These are phyloP conservation scores for Lasiosphaeria miniovina DNA, from an alignment of 495 filamentous ascomycete genomes.

Conservation along the genomic window DNA sequence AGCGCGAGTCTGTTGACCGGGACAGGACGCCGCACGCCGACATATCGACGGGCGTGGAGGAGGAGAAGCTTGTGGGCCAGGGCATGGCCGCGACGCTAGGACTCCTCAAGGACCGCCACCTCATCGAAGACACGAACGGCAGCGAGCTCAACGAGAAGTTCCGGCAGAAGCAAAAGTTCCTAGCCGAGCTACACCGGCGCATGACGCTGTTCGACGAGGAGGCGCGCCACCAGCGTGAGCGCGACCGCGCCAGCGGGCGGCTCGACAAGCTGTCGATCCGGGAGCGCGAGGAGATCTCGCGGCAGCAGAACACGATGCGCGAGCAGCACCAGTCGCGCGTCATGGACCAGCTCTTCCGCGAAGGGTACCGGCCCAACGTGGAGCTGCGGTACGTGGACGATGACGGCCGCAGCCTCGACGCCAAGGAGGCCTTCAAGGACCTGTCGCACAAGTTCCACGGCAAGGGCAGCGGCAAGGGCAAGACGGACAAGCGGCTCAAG, in stretches of 20 bases:
- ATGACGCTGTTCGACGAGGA: constrained; percentile 73
- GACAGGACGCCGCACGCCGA: constrained; percentile 17
- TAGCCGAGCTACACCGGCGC: constrained; percentile 69
- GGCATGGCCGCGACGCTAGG: constrained; percentile 79
- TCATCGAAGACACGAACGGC: constrained; percentile 63
- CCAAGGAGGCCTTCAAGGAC: constrained; percentile 91
- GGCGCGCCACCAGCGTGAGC: constrained; percentile 79
- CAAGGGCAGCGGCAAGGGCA: constrained; percentile 94
- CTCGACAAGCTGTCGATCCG: constrained; percentile 83
- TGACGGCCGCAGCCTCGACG: constrained; percentile 74
- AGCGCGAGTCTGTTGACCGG: constrained; percentile 9
- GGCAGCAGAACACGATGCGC: constrained; percentile 79
- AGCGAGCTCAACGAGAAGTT: constrained; percentile 64
- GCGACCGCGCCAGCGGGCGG: constrained; percentile 75
- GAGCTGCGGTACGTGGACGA: constrained; percentile 89
- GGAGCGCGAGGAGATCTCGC: constrained; percentile 87
- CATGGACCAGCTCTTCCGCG: constrained; percentile 78
- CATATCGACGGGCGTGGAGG: constrained; percentile 72
- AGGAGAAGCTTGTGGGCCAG: constrained; percentile 71
- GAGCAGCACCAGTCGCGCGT: constrained; percentile 78
- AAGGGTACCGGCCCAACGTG: constrained; percentile 84
- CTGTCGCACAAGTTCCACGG: constrained; percentile 97
- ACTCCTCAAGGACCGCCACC: constrained; percentile 77
- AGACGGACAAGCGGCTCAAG: constrained; percentile 95
- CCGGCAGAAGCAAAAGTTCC: constrained; percentile 76